A percentile compares a stretch with the other conserved stretches of the same genome.
These are phyloP conservation scores for Ophiostoma ips DNA, from an alignment of 2,329 filamentous ascomycete species.

Conservation along the genomic window DNA sequence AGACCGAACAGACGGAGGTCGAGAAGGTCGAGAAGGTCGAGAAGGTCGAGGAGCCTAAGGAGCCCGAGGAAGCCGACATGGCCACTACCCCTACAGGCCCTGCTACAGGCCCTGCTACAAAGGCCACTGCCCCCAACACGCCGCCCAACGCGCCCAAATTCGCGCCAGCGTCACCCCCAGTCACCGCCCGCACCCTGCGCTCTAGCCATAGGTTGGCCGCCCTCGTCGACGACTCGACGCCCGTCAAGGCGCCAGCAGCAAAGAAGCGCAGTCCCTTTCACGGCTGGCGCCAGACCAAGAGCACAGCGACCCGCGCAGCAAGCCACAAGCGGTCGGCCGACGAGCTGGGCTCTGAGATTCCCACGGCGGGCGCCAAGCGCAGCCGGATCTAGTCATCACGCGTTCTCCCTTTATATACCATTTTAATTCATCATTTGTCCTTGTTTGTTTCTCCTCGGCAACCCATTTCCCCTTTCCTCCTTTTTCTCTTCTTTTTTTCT, in stretches of 20 bases:
- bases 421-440: conserved; percentile 1
- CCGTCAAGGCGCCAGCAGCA: conserved; percentile 21
- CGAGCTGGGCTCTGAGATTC: conserved; percentile 16
- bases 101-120: no score
- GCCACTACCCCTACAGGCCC: conserved; percentile 12
- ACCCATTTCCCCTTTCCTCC: neutral
- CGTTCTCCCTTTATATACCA: conserved; percentile 1
- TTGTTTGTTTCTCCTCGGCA: neutral
- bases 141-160: conserved; percentile 39
- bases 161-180: conserved; percentile 45
- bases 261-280: conserved; percentile 45
- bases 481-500: neutral
- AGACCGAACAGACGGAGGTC: conserved; percentile 29
- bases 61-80: conserved; percentile 23
- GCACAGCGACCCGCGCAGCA: conserved; percentile 19
- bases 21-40: conserved; percentile 17
- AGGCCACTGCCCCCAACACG: conserved; percentile 28
- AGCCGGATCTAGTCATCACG: conserved; percentile 11
- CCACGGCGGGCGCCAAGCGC: conserved; percentile 26
- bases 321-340: conserved; percentile 32
- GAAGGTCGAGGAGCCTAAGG: conserved; percentile 43
- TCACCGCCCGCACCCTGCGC: conserved; percentile 46
- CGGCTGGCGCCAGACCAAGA: conserved; percentile 54
- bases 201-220: conserved; percentile 27
- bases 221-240: conserved; percentile 19